Evolutionary conservation across 2,329 filamentous ascomycete species (phyloP), one percentile per base, ranked within the genome.

Genomic region (Aspergillus uvarum): DNA sequence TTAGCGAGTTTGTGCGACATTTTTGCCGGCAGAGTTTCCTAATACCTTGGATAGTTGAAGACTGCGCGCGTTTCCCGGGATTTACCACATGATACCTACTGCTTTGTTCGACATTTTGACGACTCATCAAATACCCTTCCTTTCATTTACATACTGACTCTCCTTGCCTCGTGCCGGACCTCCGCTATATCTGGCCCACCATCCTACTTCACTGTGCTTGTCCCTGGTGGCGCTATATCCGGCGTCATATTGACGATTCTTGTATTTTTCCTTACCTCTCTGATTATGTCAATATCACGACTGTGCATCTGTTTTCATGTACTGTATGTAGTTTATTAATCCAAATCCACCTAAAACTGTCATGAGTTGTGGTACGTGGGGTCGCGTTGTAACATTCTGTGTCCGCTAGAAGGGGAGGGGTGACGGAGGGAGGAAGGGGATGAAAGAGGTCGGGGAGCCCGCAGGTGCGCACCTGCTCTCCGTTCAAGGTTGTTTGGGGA

Each of bases 81-180:
- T 63, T 62, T 65, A 61, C 64, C 66, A 65, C 59, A 70, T 71
- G 69, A 74, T 72, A 73, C 70, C 71, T 56, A 58, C 62, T 62
- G 63, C 65, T 59, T 64, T 66, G 56, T 63, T 65, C 52, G 63
- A 62, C 63, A 61, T 66, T 65, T 60, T 62, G 60, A 61, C 59
- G 58, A 64, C 59, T 35, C 53, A 47, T 55, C 53, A 47, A 61
- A 52, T 59, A 55, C 50, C 60, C 59, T 54, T 56, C 31, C 24
- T 62, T 60, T 55, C 50, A 53, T 64, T 53, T 44, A 50, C 53
- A 42, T 42, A 16, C 16, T 14, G 38, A 42, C 38, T 42, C 38
- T 42, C 38, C 38, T 42, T 42, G 38, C 14, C 14, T 42, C n/a
- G 14, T 51, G 47, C 47, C 47, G 50, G 58, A 48, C 55, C 49